Percentiles rank a stretch among this genome's conserved stretches.
These are phyloP conservation scores for Stipa capillata DNA, from an alignment of 176 grass and related monocot genomes.

Conservation along the genomic window DNA sequence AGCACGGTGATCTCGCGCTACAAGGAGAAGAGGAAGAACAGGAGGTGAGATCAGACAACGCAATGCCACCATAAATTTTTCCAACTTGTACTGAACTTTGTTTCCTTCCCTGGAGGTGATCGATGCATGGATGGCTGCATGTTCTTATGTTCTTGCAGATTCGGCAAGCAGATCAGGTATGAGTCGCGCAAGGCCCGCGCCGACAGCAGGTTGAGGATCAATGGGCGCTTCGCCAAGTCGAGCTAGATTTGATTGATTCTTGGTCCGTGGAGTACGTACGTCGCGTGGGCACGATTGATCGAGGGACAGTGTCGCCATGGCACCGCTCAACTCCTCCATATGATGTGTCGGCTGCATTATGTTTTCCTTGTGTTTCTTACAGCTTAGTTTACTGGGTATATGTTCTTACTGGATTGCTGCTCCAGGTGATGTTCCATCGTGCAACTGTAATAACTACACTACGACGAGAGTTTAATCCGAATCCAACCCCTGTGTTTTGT, in stretches of 20 bases:
- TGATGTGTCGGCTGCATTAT: background rate
- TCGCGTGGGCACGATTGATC: background rate
- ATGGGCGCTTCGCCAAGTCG: slow-evolving; percentile 73
- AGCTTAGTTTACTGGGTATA: background rate
- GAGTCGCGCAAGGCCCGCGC: slow-evolving; percentile 82
- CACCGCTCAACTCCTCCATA: background rate
- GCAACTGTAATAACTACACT: background rate
- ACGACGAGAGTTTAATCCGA: background rate
- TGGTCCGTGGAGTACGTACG: background rate
- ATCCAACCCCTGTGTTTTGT: background rate
- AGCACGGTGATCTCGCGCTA: slow-evolving; percentile 69
- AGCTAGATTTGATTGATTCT: background rate
- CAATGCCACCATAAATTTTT: background rate
- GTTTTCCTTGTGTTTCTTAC: background rate
- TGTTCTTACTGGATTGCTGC: background rate
- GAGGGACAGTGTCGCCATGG: background rate
- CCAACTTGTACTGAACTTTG: background rate
- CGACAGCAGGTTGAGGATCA: slow-evolving; percentile 66
- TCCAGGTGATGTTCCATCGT: background rate
- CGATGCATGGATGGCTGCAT: background rate
- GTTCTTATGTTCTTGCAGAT: slow-evolving; percentile 27
- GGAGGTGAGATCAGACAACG: slow-evolving; percentile 38
- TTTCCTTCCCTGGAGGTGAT: background rate
- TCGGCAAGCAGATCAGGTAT: slow-evolving; percentile 80
- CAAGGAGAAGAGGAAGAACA: slow-evolving; percentile 93